Conservation (phyloP, 176 grass and related monocot species). For the Rhynchospora pubera region DNA sequence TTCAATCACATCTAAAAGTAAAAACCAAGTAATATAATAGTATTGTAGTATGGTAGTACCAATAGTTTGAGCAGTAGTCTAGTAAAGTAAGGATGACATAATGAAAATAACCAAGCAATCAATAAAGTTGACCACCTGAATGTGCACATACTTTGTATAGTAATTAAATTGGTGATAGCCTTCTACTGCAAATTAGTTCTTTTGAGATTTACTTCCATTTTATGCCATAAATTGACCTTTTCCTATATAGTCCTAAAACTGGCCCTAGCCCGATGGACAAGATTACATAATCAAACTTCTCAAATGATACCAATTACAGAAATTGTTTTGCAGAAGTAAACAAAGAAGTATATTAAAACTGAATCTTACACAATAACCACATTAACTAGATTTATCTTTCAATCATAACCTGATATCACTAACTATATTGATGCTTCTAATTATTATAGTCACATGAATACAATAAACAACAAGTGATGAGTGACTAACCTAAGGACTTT, state of each 20-base stretch:
- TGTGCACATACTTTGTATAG: background rate
- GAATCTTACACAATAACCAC: background rate
- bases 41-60: background rate
- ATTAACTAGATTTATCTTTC: background rate
- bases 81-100: background rate
- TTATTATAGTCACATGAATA: background rate
- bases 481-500: constrained; percentile 56
- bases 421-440: background rate
- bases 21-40: background rate
- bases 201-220: background rate
- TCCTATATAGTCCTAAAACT: background rate
- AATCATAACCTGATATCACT: background rate
- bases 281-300: background rate
- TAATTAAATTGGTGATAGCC: background rate
- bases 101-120: background rate
- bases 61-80: background rate
- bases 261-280: background rate
- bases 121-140: background rate
- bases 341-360: background rate
- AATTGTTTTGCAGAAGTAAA: background rate
- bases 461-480: background rate
- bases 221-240: background rate
- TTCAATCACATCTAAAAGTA: background rate
- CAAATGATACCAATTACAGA: background rate
- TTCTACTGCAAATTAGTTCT: background rate